A percentile compares a stretch with the other conserved stretches of the same genome.
Conservation (phyloP, 345 rosid genomes). For the Moricandia arvensis region DNA sequence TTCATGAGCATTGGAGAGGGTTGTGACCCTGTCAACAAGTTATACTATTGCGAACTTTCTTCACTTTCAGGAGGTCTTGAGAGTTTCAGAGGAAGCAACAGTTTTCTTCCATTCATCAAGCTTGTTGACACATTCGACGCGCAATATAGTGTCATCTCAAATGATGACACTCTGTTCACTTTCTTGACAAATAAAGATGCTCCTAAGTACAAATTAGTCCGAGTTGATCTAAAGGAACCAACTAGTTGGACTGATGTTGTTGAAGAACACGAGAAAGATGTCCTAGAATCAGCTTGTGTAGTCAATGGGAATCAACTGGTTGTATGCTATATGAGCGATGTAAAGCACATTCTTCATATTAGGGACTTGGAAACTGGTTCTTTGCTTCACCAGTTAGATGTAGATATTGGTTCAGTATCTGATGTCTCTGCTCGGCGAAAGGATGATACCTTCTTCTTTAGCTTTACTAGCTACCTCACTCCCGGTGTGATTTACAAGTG, state of each 20-base stretch:
- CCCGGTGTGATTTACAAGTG: conserved; percentile 84
- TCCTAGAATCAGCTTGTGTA: conserved; percentile 64
- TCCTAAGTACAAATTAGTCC: conserved; percentile 78
- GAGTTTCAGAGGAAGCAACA: conserved; percentile 55
- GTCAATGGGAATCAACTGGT: conserved; percentile 71
- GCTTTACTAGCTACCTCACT: conserved; percentile 80
- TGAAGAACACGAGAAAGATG: conserved; percentile 76
- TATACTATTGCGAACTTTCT: conserved; percentile 74
- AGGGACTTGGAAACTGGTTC: conserved; percentile 82
- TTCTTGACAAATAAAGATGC: conserved; percentile 80
- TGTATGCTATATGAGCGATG: conserved; percentile 80
- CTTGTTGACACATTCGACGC: conserved; percentile 73
- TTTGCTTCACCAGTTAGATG: conserved; percentile 65
- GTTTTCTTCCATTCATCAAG: conserved; percentile 68
- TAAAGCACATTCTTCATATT: conserved; percentile 70
- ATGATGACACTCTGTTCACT: conserved; percentile 76
- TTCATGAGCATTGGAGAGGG: conserved; percentile 52
- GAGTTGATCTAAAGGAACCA: conserved; percentile 78
- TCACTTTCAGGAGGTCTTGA: conserved; percentile 62
- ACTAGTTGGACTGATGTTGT: conserved; percentile 69
- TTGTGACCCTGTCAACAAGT: conserved; percentile 84
- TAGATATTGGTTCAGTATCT: conserved; percentile 75
- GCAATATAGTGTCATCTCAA: conserved; percentile 58
- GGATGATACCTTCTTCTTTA: conserved; percentile 56
- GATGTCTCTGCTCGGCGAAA: conserved; percentile 68